Evolutionary conservation across 2,329 filamentous ascomycete species (phyloP).

Genomic region (Fusarium devonianum): DNA sequence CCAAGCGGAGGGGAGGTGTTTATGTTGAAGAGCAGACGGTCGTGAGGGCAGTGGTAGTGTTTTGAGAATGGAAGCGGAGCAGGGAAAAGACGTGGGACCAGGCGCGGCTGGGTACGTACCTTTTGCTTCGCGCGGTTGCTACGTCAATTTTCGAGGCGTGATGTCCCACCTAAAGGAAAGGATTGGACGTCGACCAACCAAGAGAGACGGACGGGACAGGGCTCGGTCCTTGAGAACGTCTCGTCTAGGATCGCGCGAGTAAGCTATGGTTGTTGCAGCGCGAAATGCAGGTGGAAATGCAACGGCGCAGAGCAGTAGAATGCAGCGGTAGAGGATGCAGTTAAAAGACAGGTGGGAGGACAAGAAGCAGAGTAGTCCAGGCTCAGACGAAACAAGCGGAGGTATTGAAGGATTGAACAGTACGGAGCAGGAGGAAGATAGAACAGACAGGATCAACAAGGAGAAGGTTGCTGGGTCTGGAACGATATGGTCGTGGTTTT

Average conservation of each 20-base stretch:
- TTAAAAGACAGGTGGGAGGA: slow-evolving; percentile 5
- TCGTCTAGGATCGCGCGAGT: slow-evolving; percentile 32
- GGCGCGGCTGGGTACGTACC: slow-evolving; percentile 46
- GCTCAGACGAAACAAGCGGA: slow-evolving; percentile 18
- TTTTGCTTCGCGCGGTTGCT: slow-evolving; percentile 43
- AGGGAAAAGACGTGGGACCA: slow-evolving; percentile 43
- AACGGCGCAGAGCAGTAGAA: slow-evolving; percentile 7
- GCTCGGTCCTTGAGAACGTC: slow-evolving; percentile 8
- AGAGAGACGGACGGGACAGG: slow-evolving; percentile 31
- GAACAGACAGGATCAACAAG: slow-evolving; percentile 30
- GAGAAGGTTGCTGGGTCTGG: slow-evolving; percentile 25
- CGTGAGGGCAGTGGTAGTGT: slow-evolving; percentile 49
- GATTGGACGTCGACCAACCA: slow-evolving; percentile 37
- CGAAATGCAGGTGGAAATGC: slow-evolving; percentile 13
- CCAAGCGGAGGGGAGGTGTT: slow-evolving; percentile 45
- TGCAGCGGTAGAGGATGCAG: slow-evolving; percentile 8
- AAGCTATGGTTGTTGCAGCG: slow-evolving; percentile 13
- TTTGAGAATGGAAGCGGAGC: slow-evolving; percentile 49
- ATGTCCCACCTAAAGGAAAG: slow-evolving; percentile 40
- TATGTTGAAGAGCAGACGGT: slow-evolving; percentile 44
- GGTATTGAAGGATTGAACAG: slow-evolving; percentile 21
- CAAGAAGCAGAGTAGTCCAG: slow-evolving; percentile 15
- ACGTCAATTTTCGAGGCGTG: slow-evolving; percentile 41
- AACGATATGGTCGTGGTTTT: slow-evolving; percentile 17
- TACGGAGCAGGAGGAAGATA: slow-evolving; percentile 19